A percentile compares a stretch with the other conserved stretches of the same genome.
These are phyloP conservation scores for Leishmania martiniquensis DNA, from an alignment of 208 protist genomes.

Conservation along the genomic window DNA sequence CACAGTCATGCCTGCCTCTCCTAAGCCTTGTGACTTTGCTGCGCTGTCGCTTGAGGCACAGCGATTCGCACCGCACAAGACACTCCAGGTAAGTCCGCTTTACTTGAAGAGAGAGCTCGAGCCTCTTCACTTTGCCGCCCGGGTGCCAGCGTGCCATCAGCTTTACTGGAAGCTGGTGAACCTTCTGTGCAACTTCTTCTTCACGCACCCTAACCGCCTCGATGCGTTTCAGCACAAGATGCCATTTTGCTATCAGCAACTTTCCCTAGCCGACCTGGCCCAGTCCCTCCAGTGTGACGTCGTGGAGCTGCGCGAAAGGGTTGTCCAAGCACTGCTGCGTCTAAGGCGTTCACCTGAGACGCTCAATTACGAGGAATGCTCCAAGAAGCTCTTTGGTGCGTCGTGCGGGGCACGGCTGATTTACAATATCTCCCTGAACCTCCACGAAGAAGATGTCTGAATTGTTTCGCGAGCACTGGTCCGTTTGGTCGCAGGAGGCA, in stretches of 20 bases:
- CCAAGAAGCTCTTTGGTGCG: slow-evolving; percentile 54
- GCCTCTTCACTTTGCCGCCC: slow-evolving; percentile 7
- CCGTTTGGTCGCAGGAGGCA: background rate
- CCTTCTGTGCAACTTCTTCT: slow-evolving; percentile 17
- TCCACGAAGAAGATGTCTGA: slow-evolving; percentile 2
- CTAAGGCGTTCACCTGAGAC: slow-evolving; percentile 7
- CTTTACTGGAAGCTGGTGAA: slow-evolving; percentile 38
- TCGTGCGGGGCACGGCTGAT: slow-evolving; percentile 36
- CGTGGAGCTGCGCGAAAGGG: slow-evolving; percentile 20
- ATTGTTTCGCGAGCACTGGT: background rate
- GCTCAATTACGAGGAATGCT: slow-evolving; percentile 47
- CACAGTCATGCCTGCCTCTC: background rate
- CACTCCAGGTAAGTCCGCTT: slow-evolving; percentile 17
- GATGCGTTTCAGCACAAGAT: slow-evolving; percentile 19
- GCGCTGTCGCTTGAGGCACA: slow-evolving; percentile 15
- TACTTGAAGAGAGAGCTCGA: slow-evolving; percentile 22
- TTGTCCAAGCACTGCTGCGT: slow-evolving; percentile 20
- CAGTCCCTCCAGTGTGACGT: slow-evolving; percentile 1
- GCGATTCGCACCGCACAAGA: slow-evolving; percentile 11
- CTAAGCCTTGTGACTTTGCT: slow-evolving; percentile 10
- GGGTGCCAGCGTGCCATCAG: slow-evolving; percentile 15
- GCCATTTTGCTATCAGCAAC: slow-evolving; percentile 35
- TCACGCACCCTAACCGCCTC: slow-evolving; percentile 13
- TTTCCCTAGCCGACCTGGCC: slow-evolving; percentile 28
- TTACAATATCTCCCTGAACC: slow-evolving; percentile 39